Evolutionary conservation across 176 grass and related monocot species (phyloP), one percentile per base, ranked within the genome.

Genomic region (Triticum timopheevii): DNA sequence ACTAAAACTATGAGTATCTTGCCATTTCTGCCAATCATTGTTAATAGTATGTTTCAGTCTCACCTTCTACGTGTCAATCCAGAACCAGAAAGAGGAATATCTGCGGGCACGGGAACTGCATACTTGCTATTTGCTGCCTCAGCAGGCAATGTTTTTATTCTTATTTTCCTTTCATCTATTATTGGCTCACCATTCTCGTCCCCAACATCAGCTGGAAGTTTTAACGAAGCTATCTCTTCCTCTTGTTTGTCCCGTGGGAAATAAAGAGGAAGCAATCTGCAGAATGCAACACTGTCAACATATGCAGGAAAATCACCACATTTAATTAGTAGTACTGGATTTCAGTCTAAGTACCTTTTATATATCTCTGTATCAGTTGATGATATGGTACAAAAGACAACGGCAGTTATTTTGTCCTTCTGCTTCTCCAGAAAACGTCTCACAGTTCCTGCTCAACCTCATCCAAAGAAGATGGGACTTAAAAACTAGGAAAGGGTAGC

Each of bases 181-280:
- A 98, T 79, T 33, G 96, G 95, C 65, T 98, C 93, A 38, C 96
- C 96, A 92, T 98, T 98, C 90, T 98, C 96, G 83, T 98, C 96
- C 66, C 96, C 96, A 65, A 98, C 93, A 94, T 95, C 96, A 83
- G 96, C 89, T 82, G 96, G 96, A 83, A 98, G 90, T 79, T 98
- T 98, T 23, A 88, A 88, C 8, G 87, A 66, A 34, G 96, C 93
- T 25, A 98, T 90, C 65, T 98, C 93, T 90, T 98, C 96, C 90
- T 98, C 96, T 59, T 90, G 88, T 84, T 95, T 95, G 76, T 98
- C 96, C 79, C 96, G 90, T 65, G 96, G 96, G 69, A 98, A 98
- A 78, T 98, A 98, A 78, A 98, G 84, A 76, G 93, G 93, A 88
- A 98, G 93, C 84, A 98, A 92, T 87, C 96, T 98, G 84, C 80